These are phyloP conservation scores for Paraconiothyrium sp. DNA, from an alignment of 2,329 filamentous ascomycete genomes.

Conservation along the genomic window DNA sequence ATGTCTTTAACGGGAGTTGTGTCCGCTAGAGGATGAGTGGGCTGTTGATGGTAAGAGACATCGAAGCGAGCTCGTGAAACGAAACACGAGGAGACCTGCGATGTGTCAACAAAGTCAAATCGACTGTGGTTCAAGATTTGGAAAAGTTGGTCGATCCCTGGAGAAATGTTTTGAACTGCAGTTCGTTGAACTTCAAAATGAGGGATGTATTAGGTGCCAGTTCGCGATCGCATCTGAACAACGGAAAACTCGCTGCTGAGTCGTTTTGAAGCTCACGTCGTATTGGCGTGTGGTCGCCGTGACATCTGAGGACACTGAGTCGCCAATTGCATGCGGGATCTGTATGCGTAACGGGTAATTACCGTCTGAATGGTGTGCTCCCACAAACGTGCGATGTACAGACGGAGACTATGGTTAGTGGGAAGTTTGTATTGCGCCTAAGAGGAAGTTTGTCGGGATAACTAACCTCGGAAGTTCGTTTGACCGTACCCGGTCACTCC, in stretches of 20 bases:
- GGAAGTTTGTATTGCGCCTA: not conserved
- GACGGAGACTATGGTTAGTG: not conserved
- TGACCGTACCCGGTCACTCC: not conserved
- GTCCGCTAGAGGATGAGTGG: not conserved
- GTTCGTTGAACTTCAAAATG: not conserved
- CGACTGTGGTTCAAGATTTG: not conserved
- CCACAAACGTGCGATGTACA: not conserved
- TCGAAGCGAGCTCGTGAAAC: not conserved
- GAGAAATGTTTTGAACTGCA: not conserved
- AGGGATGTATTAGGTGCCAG: not conserved
- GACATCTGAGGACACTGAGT: not conserved
- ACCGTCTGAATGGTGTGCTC: not conserved
- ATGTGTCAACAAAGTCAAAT: not conserved
- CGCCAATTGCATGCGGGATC: not conserved
- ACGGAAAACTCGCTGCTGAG: not conserved
- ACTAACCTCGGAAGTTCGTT: slow-evolving; percentile 1
- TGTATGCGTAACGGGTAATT: not conserved
- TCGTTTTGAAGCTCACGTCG: not conserved
- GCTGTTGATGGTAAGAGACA: not conserved
- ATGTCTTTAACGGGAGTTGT: not conserved
- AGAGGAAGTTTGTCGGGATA: not conserved
- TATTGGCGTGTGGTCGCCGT: not conserved
- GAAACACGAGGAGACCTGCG: not conserved
- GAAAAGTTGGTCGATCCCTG: not conserved
- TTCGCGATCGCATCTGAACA: not conserved